Evolutionary conservation across 768 basidiomycete species (phyloP).

Genomic region (Rossbeevera mucosa): DNA sequence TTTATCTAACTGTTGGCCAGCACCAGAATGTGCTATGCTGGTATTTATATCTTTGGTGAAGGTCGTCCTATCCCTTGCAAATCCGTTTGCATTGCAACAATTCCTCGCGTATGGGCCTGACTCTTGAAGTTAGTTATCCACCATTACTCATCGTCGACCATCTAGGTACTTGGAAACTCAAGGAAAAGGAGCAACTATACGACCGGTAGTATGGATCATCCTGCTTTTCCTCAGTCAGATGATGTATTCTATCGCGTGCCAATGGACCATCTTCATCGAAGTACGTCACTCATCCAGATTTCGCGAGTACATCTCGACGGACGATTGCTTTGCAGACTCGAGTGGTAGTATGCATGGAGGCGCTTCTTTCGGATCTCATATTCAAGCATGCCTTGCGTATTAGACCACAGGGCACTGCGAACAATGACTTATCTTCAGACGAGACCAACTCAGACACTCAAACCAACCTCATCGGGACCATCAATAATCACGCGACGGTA

Average conservation of each 20-base stretch:
- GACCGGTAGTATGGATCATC: constrained; percentile 69
- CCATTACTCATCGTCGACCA: not conserved
- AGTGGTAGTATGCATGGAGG: constrained; percentile 45
- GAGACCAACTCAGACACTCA: constrained; percentile 5
- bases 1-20: not conserved
- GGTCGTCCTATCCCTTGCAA: constrained; percentile 1
- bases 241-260: constrained; percentile 39
- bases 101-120: constrained; percentile 3
- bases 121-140: not conserved
- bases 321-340: constrained; percentile 30
- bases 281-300: constrained; percentile 6
- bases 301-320: not conserved
- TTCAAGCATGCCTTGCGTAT: constrained; percentile 59
- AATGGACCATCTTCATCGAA: constrained; percentile 46
- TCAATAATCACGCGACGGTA: constrained; percentile 71
- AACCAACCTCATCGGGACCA: constrained; percentile 61
- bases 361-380: constrained; percentile 48
- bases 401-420: constrained; percentile 25
- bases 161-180: constrained; percentile 53
- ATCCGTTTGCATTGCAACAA: constrained; percentile 6
- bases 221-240: constrained; percentile 47
- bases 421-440: not conserved
- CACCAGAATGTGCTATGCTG: not conserved
- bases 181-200: constrained; percentile 42
- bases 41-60: not conserved